Evolutionary conservation across 2,329 filamentous ascomycete genomes (phyloP).

Genomic region (Cladosporium cucumerinum): DNA sequence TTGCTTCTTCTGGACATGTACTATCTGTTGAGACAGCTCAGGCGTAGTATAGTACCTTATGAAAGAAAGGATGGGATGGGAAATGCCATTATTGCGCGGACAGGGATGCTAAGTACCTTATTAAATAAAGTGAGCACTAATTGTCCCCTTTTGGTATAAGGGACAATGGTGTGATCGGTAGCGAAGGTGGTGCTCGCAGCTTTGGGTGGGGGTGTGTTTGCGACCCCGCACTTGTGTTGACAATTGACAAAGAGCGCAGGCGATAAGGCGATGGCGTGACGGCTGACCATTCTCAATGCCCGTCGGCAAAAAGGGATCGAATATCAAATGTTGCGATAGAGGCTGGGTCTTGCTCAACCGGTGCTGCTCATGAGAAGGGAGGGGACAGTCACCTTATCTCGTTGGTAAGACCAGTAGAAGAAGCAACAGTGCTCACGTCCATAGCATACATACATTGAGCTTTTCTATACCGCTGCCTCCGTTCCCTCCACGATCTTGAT

Average conservation of each 20-base stretch:
- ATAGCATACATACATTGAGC: not conserved
- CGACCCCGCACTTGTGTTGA: not conserved
- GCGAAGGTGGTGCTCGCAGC: not conserved
- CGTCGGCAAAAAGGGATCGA: not conserved
- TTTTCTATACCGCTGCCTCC: not conserved
- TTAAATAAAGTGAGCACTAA: not conserved
- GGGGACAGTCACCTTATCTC: not conserved
- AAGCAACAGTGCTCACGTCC: not conserved
- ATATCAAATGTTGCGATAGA: not conserved
- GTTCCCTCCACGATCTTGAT: conserved; percentile 10
- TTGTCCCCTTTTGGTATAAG: not conserved
- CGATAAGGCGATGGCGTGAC: not conserved
- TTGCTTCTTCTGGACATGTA: conserved; percentile 22
- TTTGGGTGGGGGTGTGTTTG: not conserved
- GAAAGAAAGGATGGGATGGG: not conserved
- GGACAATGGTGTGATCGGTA: conserved; percentile 5
- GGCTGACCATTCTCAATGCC: not conserved
- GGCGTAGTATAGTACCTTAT: not conserved
- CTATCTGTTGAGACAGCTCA: not conserved
- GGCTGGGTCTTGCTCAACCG: not conserved
- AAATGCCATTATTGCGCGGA: not conserved
- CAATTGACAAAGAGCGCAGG: not conserved
- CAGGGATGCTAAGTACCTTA: not conserved
- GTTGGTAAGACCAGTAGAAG: not conserved
- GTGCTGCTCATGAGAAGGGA: not conserved